Percentiles rank a stretch among this genome's conserved stretches.
phyloP scores from a whole-genome alignment of 2,329 filamentous ascomycete species.

The Colletotrichum sp. region DNA sequence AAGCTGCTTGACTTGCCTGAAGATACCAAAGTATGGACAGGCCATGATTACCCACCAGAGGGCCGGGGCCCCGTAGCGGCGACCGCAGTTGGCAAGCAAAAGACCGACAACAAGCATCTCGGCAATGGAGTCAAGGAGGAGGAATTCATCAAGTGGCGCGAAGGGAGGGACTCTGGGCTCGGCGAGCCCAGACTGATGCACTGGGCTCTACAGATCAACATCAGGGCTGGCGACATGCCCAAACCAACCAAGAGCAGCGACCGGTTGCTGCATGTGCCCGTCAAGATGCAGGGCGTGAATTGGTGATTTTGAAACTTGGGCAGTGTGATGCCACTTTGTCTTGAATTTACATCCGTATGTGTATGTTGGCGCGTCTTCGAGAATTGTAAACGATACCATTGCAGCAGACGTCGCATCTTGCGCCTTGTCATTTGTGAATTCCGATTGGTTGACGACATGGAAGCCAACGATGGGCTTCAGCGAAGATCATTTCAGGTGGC shows the following conservation, averaged over 20 bases:
- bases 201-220: constrained; percentile 57
- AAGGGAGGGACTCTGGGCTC: constrained; percentile 46
- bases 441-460: background rate
- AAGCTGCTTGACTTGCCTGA: constrained; percentile 46
- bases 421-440: background rate
- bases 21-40: constrained; percentile 55
- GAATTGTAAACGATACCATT: background rate
- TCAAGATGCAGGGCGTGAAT: constrained; percentile 45
- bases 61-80: constrained; percentile 37
- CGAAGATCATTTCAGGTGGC: background rate
- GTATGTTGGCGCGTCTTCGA: background rate
- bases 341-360: background rate
- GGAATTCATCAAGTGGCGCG: constrained; percentile 49
- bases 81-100: constrained; percentile 51
- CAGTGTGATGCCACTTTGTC: background rate
- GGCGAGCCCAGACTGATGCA: constrained; percentile 52
- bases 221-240: constrained; percentile 52
- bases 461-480: background rate
- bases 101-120: constrained; percentile 52
- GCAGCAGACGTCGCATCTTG: background rate
- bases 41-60: constrained; percentile 57
- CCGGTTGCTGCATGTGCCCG: constrained; percentile 40
- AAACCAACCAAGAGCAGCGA: constrained; percentile 29
- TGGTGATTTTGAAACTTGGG: constrained; percentile 47
- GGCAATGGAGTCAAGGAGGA: constrained; percentile 42